These are phyloP conservation scores for Alliaria petiolata DNA, from an alignment of 345 rosid genomes.

Conservation along the genomic window DNA sequence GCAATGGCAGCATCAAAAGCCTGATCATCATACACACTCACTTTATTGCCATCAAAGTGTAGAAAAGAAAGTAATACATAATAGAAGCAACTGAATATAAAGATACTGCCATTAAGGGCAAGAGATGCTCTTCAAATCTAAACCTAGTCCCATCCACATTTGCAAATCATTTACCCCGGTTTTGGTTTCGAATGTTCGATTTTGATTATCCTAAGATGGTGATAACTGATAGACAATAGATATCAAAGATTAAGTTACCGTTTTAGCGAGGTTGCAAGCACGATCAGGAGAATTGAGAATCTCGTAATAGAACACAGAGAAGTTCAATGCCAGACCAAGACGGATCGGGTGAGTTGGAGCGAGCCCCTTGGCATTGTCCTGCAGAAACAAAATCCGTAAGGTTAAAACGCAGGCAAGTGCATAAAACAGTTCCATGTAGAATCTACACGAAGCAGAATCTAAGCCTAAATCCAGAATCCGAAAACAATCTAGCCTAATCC, in stretches of 20 bases:
- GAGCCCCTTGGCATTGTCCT: slow-evolving; percentile 75
- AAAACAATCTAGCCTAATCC: not conserved
- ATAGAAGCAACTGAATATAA: not conserved
- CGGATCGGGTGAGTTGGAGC: slow-evolving; percentile 92
- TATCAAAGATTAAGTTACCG: slow-evolving; percentile 38
- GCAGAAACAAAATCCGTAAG: not conserved
- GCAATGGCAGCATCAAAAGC: slow-evolving; percentile 90
- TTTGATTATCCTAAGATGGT: not conserved
- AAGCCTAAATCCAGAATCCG: not conserved
- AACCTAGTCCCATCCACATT: not conserved
- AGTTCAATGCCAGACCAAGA: slow-evolving; percentile 79
- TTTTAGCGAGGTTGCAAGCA: slow-evolving; percentile 85
- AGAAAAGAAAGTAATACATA: not conserved
- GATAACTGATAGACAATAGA: not conserved
- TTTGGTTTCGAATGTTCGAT: not conserved
- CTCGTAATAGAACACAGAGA: slow-evolving; percentile 86
- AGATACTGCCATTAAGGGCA: not conserved
- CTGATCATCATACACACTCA: slow-evolving; percentile 29
- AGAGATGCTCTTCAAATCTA: not conserved
- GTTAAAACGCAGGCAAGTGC: not conserved
- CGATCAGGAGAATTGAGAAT: slow-evolving; percentile 85
- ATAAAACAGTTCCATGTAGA: not conserved
- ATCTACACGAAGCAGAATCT: not conserved
- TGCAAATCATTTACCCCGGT: not conserved
- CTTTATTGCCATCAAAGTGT: not conserved